Evolutionary conservation across 495 filamentous ascomycete genomes (phyloP), one percentile per base, ranked within the genome.

Genomic region (Xylaria sp.): DNA sequence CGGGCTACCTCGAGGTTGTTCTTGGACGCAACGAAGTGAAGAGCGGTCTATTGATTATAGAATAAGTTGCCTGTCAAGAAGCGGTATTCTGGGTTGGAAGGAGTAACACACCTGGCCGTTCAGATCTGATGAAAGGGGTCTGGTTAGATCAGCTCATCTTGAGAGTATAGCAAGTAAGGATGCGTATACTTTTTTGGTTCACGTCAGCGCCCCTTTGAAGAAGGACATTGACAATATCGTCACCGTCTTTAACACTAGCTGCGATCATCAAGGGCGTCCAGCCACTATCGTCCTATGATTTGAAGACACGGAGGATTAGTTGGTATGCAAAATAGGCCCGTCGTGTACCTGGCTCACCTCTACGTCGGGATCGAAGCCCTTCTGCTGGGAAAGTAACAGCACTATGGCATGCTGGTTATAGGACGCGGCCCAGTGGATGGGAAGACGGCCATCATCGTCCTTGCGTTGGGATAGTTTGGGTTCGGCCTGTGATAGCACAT

Each of bases 251-350:
- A 44, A 97, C 85, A 71, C 91, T 94, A 12, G 92, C 87, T 12
- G 95, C 92, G 64, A 98, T 97, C 95, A 98, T 98, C 31, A 98
- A 85, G 1, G 93, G 92, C 14, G 95, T 97, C 96, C 96, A 99
- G 64, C 95, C 95, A 11, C 90, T 90, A 21, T 90, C 94, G 78
- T 99, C 96, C 89, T 93, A 72, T 5, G 61, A 8, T 43, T 55
- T 29, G 35, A 29, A 31, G 69, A 59, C 2, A 63, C 21, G 21
- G 8, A 19, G 33, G 17, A 35, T 70, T 37, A 70, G 59, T 24
- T 31, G 21, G 35, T 5, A 21, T 41, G 9, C 5, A 69, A 8
- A 63, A 66, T 31, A 72, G 69, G 41, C 24, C 9, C 24, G 50
- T 57, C 40, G 33, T 55, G 44, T 74, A 33, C 15, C 61, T 24